phyloP scores from a whole-genome alignment of 208 protist genomes.

The Trypanosoma theileri region DNA sequence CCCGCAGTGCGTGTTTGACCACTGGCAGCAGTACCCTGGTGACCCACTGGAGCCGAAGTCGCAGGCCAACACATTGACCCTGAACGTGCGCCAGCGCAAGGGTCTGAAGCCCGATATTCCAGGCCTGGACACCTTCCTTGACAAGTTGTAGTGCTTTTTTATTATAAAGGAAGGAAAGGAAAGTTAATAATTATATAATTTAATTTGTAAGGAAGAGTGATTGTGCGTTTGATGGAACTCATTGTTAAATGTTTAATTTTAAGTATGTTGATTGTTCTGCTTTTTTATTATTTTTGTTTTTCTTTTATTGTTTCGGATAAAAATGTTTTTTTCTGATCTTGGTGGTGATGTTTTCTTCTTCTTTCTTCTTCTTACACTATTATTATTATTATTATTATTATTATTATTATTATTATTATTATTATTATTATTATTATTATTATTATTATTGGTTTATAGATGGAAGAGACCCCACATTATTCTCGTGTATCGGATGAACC shows the following conservation, averaged over 20 bases:
- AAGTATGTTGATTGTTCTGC: slow-evolving; percentile 14
- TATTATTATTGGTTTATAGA: slow-evolving; percentile 20
- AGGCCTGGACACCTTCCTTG: slow-evolving; percentile 90
- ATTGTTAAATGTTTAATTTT: slow-evolving; percentile 12
- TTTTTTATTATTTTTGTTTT: slow-evolving; percentile 3
- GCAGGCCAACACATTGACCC: slow-evolving; percentile 73
- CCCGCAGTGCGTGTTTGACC: slow-evolving; percentile 99
- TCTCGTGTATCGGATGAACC: slow-evolving; percentile 57
- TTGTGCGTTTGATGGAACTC: background rate
- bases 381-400: slow-evolving; percentile 18
- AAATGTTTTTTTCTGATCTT: too few relatives aligned
- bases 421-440: slow-evolving; percentile 23
- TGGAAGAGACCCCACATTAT: slow-evolving; percentile 63
- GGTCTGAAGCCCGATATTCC: slow-evolving; percentile 95
- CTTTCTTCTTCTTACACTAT: too few relatives aligned
- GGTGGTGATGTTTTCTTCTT: slow-evolving; percentile 14
- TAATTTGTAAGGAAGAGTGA: background rate
- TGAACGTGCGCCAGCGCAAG: slow-evolving; percentile 95
- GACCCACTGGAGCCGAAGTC: slow-evolving; percentile 79
- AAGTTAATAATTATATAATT: slow-evolving; percentile 16
- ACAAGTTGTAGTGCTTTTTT: slow-evolving; percentile 48
- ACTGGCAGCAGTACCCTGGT: slow-evolving; percentile 94
- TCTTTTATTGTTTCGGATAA: too few relatives aligned
- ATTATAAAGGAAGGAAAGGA: background rate
- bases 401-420: slow-evolving; percentile 3